Evolutionary conservation across 805 yeast genomes (phyloP), one percentile per base, ranked within the genome.

Genomic region (Teunomyces lycoperdinae): DNA sequence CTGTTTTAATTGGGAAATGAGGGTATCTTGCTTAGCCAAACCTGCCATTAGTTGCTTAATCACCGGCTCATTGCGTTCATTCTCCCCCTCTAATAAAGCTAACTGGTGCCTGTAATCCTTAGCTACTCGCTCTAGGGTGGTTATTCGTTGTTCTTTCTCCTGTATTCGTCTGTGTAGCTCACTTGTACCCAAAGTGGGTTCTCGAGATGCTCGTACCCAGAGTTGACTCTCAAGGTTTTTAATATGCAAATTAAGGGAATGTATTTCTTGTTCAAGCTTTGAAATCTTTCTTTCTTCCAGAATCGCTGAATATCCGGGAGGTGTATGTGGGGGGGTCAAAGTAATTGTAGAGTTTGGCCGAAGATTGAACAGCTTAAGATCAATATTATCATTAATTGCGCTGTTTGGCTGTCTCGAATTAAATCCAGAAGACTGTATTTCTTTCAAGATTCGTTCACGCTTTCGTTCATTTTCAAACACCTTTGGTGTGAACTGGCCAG

Each of bases 11-110:
- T 40, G 48, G 5, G 43, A 42, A 9, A 64, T 56, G 8, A 66
- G 39, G 24, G 47, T 39, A 27, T 61, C 61, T 54, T 66, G 71
- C 38, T 55, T 49, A 7, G 51, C 45, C 4, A 63, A 40, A 7
- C 52, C 54, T 4, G 44, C 43, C 2, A 49, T 48, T 33, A 67
- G 48, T 17, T 42, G 41, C 14, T 47, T 49, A 34, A 35, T 43
- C 14, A 62, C 44, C 16, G 55, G 54, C 16, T 52, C 39, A 43
- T 55, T 56, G 30, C 57, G 56, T 24, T 54, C 42, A 43, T 43
- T 35, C 9, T 45, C 31, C 13, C 14, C 28, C n/a, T 26, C 30
- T 6, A 41, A 33, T 29, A 20, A 33, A 16, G 35, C 45, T 9
- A 44, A 28, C 14, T 50, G 50, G 14, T 10, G 36, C 26, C 36